Evolutionary conservation across 75 land plant species (phyloP), one percentile per base, ranked within the genome.

Genomic region (Sequoiadendron giganteum): DNA sequence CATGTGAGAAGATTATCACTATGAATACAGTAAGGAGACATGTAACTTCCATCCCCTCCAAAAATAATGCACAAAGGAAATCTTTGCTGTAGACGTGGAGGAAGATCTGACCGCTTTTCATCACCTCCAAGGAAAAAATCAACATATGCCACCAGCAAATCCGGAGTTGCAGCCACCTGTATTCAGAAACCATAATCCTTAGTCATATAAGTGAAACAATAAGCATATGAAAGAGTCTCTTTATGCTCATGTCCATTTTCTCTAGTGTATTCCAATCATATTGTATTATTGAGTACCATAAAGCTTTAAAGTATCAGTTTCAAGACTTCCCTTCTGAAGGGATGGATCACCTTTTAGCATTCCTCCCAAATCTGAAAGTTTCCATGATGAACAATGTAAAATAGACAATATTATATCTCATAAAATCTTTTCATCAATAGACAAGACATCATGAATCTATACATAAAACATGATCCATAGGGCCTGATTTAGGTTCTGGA

Each of bases 41-140:
- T 97, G 84, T 94, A 97, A 86, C 98, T 96, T 85, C 99, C 99
- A 91, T 97, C 94, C 43, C 99, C 99, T 78, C 99, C 99, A 93
- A 97, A 95, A 7, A 97, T 93, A 2, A 97, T 92, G 54, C 97
- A 92, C 96, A 97, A 91, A 36, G 99, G 99, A 70, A 96, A 94
- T 83, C 95, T 94, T 87, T 95, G 93, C 87, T 89, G 89, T 34
- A 93, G 89, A 55, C 88, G 91, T 43, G 98, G 95, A 45, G 94
- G 93, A 16, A 96, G 87, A 86, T 96, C 99, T n/a, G 93, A 84
- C 5, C 98, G 93, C 86, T 97, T 96, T 79, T 97, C 99, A 91
- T 97, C 99, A 54, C 99, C 99, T 47, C 99, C 99, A 88, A 96
- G 93, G 87, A 97, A 96, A 83, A 97, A 98, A 87, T 97, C 99